These are phyloP conservation scores for Bacidia rubella DNA, from an alignment of 495 filamentous ascomycete species.

Conservation along the genomic window DNA sequence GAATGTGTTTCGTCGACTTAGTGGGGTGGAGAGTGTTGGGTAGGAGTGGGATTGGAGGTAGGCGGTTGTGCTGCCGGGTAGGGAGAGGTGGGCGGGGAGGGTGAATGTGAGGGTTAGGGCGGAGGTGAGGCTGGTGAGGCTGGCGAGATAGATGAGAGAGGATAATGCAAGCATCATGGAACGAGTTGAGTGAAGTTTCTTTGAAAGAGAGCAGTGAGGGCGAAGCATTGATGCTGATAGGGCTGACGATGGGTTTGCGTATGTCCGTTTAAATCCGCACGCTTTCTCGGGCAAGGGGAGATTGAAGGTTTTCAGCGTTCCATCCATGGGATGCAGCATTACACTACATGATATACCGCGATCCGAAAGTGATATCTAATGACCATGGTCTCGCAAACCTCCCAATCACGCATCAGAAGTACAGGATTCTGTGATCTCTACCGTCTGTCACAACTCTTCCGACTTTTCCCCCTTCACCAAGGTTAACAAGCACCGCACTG, in stretches of 20 bases:
- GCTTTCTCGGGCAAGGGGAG: background rate
- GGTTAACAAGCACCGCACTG: too few species aligned
- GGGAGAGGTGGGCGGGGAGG: constrained; percentile 39
- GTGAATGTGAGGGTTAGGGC: constrained; percentile 25
- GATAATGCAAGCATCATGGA: constrained; percentile 12
- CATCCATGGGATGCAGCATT: too few species aligned
- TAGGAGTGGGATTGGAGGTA: constrained; percentile 52
- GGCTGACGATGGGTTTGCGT: background rate
- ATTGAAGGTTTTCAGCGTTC: background rate
- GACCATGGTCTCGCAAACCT: too few species aligned
- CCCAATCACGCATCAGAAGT: too few species aligned
- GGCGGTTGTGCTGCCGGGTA: constrained; percentile 37
- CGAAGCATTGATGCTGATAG: background rate
- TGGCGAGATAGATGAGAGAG: constrained; percentile 34
- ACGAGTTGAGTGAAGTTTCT: background rate
- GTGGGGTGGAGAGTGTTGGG: constrained; percentile 36
- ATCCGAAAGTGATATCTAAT: too few species aligned
- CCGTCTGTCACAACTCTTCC: too few species aligned
- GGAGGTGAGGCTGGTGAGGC: constrained; percentile 30
- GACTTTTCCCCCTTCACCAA: too few species aligned
- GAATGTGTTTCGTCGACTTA: constrained; percentile 55
- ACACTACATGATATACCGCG: too few species aligned
- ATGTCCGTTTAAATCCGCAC: background rate
- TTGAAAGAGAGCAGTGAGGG: background rate
- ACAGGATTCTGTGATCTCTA: too few species aligned